These are phyloP conservation scores for Eremochloa ophiuroides DNA, from an alignment of 176 grass and related monocot genomes.

Conservation along the genomic window DNA sequence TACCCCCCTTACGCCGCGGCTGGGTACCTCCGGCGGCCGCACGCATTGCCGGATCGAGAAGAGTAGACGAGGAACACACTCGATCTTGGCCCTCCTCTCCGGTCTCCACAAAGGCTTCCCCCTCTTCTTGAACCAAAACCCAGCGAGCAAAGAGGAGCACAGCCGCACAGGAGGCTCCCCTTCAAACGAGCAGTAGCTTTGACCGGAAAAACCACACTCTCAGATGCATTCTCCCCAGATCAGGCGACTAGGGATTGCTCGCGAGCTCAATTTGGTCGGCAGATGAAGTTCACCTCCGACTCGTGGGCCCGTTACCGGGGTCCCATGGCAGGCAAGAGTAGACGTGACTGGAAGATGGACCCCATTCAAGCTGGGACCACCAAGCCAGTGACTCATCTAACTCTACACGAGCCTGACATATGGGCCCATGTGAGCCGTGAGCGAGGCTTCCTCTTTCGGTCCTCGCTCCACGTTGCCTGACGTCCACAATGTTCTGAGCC, in stretches of 20 bases:
- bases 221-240: background rate
- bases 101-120: background rate
- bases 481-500: background rate
- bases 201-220: background rate
- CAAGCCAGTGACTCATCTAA: background rate
- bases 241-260: background rate
- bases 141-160: background rate
- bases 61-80: background rate
- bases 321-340: background rate
- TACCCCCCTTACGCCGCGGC: background rate
- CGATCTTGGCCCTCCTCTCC: background rate
- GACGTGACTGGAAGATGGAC: background rate
- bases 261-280: background rate
- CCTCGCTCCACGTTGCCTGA: background rate
- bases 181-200: background rate
- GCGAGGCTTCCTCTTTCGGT: background rate
- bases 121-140: background rate
- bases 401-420: background rate
- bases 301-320: background rate
- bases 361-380: background rate
- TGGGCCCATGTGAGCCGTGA: background rate
- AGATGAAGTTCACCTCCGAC: background rate
- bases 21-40: background rate
- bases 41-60: slow-evolving; percentile 28
- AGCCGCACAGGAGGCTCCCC: background rate